A percentile compares a stretch with the other conserved stretches of the same genome.
Evolutionary conservation across 2,329 filamentous ascomycete genomes (phyloP).

Genomic region (Penicillium polonicum): DNA sequence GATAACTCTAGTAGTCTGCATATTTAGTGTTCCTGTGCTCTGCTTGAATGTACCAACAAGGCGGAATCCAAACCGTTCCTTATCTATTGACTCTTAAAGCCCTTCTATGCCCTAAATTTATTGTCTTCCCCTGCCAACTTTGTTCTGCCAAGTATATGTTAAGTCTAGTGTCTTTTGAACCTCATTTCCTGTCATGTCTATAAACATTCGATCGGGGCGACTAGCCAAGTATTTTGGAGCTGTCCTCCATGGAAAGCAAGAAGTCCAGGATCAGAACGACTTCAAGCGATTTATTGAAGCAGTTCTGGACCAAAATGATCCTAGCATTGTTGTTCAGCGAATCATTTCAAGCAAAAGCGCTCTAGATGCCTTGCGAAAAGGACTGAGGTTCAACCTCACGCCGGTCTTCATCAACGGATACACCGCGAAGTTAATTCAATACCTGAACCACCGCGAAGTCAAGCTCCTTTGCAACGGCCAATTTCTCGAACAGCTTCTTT

Average conservation of each 20-base stretch:
- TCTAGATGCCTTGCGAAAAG: slow-evolving; percentile 39
- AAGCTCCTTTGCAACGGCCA: slow-evolving; percentile 53
- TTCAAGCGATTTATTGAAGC: slow-evolving; percentile 52
- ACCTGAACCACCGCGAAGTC: slow-evolving; percentile 45
- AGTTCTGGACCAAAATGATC: slow-evolving; percentile 45
- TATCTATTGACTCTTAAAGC: not conserved
- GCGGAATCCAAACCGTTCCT: not conserved
- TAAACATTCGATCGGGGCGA: slow-evolving; percentile 21
- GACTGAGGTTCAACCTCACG: slow-evolving; percentile 47
- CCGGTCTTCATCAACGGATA: slow-evolving; percentile 46
- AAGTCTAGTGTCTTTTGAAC: not conserved
- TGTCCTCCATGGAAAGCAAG: slow-evolving; percentile 41
- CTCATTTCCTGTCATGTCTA: slow-evolving; percentile 12
- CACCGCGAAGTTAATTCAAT: slow-evolving; percentile 40
- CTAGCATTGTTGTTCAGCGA: slow-evolving; percentile 42
- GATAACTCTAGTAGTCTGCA: not conserved
- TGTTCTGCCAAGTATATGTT: not conserved
- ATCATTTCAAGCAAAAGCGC: slow-evolving; percentile 39
- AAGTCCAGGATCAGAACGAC: slow-evolving; percentile 40
- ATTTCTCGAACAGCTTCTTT: slow-evolving; percentile 50
- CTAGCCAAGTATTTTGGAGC: slow-evolving; percentile 43
- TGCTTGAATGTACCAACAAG: not conserved
- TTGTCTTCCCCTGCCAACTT: not conserved
- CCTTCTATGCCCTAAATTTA: not conserved
- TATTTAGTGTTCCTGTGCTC: not conserved